Evolutionary conservation across 2,329 filamentous ascomycete genomes (phyloP).

Genomic region (Aspergillus sp.): DNA sequence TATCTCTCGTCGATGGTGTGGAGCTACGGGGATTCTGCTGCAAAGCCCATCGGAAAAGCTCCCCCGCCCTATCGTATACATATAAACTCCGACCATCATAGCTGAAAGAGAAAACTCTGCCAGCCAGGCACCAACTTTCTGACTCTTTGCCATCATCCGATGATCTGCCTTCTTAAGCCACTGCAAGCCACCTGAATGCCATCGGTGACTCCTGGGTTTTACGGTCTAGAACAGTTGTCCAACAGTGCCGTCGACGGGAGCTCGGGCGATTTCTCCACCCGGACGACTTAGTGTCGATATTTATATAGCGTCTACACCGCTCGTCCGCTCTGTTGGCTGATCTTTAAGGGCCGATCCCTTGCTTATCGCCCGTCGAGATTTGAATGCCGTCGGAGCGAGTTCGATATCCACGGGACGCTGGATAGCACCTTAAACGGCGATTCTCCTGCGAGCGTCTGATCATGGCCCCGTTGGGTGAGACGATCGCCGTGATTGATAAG

Average conservation of each 20-base stretch:
- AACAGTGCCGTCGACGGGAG: constrained; percentile 10
- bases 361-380: constrained; percentile 3
- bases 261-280: constrained; percentile 19
- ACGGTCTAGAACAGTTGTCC: constrained; percentile 14
- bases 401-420: neutral
- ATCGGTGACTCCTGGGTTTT: neutral
- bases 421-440: too few relatives aligned
- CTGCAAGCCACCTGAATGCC: neutral
- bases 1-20: neutral
- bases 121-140: constrained; percentile 14
- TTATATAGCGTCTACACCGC: constrained; percentile 23
- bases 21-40: neutral
- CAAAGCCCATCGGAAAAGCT: neutral
- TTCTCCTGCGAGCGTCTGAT: neutral
- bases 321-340: constrained; percentile 15
- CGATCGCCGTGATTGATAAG: constrained; percentile 85
- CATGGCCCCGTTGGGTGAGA: constrained; percentile 56
- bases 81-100: constrained; percentile 7
- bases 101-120: constrained; percentile 9
- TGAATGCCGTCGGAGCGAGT: constrained; percentile 10
- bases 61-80: constrained; percentile 4
- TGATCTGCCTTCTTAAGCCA: neutral
- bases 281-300: constrained; percentile 14
- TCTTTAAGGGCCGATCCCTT: constrained; percentile 7
- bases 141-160: neutral